Conservation (phyloP, 139 green algal species). For the Gonium pectorale region DNA sequence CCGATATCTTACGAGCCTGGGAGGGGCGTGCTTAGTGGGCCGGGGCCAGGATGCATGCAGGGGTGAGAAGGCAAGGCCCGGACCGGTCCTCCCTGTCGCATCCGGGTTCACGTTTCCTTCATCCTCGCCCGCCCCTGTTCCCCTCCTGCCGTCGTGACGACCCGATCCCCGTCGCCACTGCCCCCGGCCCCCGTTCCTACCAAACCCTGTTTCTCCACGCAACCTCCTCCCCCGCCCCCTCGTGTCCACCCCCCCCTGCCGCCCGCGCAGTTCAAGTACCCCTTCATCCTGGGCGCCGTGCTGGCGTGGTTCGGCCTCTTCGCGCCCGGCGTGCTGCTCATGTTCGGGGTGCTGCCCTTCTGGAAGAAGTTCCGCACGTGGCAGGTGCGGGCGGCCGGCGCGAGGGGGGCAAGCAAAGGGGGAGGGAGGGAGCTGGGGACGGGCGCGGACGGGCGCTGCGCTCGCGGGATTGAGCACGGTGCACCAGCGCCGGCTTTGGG, state of each 20-base stretch:
- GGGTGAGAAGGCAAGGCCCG: no score
- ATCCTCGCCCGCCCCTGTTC: no score
- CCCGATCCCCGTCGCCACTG: background rate
- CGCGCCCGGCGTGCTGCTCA: slow-evolving; percentile 90
- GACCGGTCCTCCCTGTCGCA: no score
- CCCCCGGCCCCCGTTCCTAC: background rate
- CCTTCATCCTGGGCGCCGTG: slow-evolving; percentile 72
- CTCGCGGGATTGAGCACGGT: no score
- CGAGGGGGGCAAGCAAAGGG: no score
- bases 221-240: background rate
- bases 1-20: no score
- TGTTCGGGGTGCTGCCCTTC: slow-evolving; percentile 94
- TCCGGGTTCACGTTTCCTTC: no score
- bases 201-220: background rate
- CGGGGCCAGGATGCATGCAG: no score
- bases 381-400: slow-evolving; percentile 63
- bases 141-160: no score
- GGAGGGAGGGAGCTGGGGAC: no score
- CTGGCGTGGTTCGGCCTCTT: slow-evolving; percentile 93
- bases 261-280: slow-evolving; percentile 41
- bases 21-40: no score
- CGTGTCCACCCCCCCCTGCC: background rate
- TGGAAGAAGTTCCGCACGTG: slow-evolving; percentile 83
- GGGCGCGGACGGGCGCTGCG: no score
- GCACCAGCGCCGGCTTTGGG: background rate